Conservation (phyloP, 305 asterid species). For the Fraxinus sp. region DNA sequence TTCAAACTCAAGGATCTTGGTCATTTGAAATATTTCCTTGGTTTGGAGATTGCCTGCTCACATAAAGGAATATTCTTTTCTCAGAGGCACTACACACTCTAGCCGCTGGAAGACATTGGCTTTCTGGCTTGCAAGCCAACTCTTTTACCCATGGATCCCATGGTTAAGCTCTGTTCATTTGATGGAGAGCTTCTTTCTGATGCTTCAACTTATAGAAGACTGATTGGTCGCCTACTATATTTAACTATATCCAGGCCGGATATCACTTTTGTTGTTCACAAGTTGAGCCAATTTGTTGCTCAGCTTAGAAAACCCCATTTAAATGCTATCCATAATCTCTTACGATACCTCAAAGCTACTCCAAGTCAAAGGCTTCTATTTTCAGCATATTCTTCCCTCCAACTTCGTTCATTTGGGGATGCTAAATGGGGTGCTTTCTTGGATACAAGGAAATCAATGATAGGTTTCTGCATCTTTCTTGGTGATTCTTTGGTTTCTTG, state of each 20-base stretch:
- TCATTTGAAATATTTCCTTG: too few species aligned
- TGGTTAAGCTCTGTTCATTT: neutral
- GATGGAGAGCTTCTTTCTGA: neutral
- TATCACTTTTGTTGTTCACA: neutral
- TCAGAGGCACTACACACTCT: neutral
- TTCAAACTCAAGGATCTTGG: too few species aligned
- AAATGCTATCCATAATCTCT: neutral
- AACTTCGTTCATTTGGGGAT: neutral
- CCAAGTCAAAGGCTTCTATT: neutral
- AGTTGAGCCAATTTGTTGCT: neutral
- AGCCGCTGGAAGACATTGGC: neutral
- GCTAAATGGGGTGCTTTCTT: conserved; percentile 11
- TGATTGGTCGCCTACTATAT: neutral
- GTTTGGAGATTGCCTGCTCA: too few species aligned
- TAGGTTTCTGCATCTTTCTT: neutral
- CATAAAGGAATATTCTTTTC: neutral
- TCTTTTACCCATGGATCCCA: neutral
- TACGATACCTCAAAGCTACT: neutral
- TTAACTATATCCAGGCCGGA: neutral
- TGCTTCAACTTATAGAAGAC: neutral
- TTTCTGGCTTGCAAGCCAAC: neutral
- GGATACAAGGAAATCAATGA: neutral
- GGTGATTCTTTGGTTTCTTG: neutral
- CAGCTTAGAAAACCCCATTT: neutral
- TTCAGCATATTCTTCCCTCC: neutral